Percentiles rank a stretch among this genome's conserved stretches.
These are phyloP conservation scores for Komagataella phaffii DNA, from an alignment of 805 yeast genomes.

Conservation along the genomic window DNA sequence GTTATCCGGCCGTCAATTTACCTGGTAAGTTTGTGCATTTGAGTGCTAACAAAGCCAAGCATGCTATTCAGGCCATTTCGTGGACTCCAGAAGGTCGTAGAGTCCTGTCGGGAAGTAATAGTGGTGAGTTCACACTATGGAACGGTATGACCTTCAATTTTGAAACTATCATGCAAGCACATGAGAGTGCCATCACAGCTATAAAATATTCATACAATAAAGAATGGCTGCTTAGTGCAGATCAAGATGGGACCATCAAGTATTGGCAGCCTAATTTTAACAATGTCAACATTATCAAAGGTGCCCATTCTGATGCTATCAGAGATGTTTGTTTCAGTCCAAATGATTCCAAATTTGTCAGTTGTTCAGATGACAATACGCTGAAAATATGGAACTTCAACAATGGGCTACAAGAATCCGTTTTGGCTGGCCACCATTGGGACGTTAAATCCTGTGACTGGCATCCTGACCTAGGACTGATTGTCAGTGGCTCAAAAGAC, in stretches of 20 bases:
- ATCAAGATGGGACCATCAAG: conserved; percentile 81
- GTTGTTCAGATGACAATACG: conserved; percentile 85
- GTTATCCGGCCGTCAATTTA: conserved; percentile 42
- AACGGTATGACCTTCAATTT: conserved; percentile 90
- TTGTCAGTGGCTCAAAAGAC: conserved; percentile 92
- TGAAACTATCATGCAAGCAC: conserved; percentile 98
- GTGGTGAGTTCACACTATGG: conserved; percentile 96
- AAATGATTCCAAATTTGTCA: conserved; percentile 81
- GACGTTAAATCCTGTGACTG: conserved; percentile 96
- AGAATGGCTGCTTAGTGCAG: conserved; percentile 92
- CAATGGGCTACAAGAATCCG: conserved; percentile 71
- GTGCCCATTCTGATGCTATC: conserved; percentile 70
- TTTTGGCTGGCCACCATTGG: conserved; percentile 92
- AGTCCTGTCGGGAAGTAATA: conserved; percentile 75
- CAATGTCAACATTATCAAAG: conserved; percentile 68
- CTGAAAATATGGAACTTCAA: conserved; percentile 92
- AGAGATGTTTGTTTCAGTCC: conserved; percentile 86
- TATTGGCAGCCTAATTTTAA: conserved; percentile 98
- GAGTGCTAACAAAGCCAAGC: conserved; percentile 82
- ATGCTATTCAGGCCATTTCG: conserved; percentile 76
- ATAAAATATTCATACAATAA: conserved; percentile 77
- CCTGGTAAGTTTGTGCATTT: conserved; percentile 81
- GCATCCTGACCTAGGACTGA: conserved; percentile 81
- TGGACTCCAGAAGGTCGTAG: conserved; percentile 98
- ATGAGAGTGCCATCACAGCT: conserved; percentile 77